Base-by-base conservation (phyloP, 495 filamentous ascomycete species). In the Thozetella sp. region DNA sequence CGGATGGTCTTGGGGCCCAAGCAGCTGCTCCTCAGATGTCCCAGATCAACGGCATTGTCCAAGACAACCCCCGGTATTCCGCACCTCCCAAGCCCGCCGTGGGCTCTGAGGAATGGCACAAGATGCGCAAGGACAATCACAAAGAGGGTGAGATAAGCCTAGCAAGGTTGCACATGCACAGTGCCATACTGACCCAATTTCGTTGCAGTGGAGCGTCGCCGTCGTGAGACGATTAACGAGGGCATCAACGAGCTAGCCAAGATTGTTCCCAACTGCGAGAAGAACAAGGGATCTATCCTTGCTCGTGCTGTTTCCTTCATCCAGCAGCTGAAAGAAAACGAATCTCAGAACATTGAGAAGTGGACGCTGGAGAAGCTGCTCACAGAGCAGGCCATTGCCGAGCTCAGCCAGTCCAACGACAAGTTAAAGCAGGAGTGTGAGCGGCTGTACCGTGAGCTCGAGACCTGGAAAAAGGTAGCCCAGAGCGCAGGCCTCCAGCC, bases 211-310 rank as follows among this genome's bases (percentile, higher is more conserved):
- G 95, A 99, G 76, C 92, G 95, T 55, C 93, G 95, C 51, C 95
- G 95, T 37, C 92, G 95, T 61, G 95, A 99, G 72, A 97, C 96
- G 3, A 99, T 99, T 73, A 99, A 99, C 70, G 95, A 99, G 75
- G 95, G 95, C 53, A 99, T 99, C 68, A 98, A 97, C 67, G 94
- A 99, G 75, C 88, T 99, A 43, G 91, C 96, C 54, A 97, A 97
- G 74, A 94, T 99, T 55, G 95, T 99, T 0, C 95, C 95, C 2
- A 93, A 93, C 34, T 99, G 95, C 68, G 95, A 99, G 74, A 99
- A 98, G 82, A 99, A 99, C 76, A 99, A 99, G 74, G 95, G 95
- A 3, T 95, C 93, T 1, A 97, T 99, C 57, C 79, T 99, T 34
- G 93, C 97, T 68, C 90, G 95, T 10, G 94, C 95, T 1, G 94